Base-by-base conservation (phyloP, 2,329 filamentous ascomycete genomes). In the Aspergillus hiratsukae region DNA sequence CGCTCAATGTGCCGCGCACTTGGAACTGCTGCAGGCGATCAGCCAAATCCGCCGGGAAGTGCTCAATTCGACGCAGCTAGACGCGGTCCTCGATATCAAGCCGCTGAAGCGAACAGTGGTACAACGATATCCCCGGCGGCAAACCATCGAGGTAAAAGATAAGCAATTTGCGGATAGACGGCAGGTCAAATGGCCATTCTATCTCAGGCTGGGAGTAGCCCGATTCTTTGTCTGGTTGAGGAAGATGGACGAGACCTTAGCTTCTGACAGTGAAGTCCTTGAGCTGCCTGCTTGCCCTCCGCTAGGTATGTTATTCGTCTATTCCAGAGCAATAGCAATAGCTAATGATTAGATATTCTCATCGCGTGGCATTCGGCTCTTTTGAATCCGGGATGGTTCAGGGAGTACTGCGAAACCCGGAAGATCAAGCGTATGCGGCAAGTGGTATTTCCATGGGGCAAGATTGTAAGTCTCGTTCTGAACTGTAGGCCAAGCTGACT, bases 311-410 rank as follows among this genome's bases (percentile, higher is more conserved):
- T 49, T 61, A 4, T 41, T 11, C 10, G 6, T 27, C 49, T 40
- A 11, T 35, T 3, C 11, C 2, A 10, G 2, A 14, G 40, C n/a
- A 19, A 11, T 2, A 14, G 40, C n/a, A 19, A 11, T 2, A 1
- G 50, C 19, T 50, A 19, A 53, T 23, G 1, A 31, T 2, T 43
- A 78, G 88, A 91, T 72, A 83, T 91, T 0, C 73, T 91, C n/a
- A 88, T 91, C 85, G 85, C 91, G 0, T 89, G 87, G 86, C 89
- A 92, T 69, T 76, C 87, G 0, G 88, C 89, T 64, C 86, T 89
- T 81, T 81, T 92, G 4, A 91, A 91, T 61, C 88, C 88, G 0
- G 78, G 84, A 37, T 77, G 76, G 21, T 91, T 85, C 66, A 79
- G 89, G 3, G 87, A 90, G 62, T 88, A 91, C 66, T 85, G 84